Evolutionary conservation across 192 early-diverging fungal genomes (phyloP).

Genomic region (Paraglomus brasilianum): DNA sequence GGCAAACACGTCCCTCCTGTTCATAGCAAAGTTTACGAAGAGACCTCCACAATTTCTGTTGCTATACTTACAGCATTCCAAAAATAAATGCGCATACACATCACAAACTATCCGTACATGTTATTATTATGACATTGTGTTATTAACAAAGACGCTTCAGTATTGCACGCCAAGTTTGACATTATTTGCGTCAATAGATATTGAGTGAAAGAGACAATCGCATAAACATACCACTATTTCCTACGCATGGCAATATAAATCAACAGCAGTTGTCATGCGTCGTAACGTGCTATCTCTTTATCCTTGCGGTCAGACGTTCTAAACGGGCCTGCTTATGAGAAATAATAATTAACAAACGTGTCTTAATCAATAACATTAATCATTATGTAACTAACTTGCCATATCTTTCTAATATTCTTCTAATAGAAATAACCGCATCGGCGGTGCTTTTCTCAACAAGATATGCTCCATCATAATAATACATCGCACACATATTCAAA

Average conservation of each 20-base stretch:
- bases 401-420: slow-evolving; percentile 25
- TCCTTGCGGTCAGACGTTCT: slow-evolving; percentile 4
- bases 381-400: slow-evolving; percentile 8
- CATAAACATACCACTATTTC: no score
- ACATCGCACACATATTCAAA: slow-evolving; percentile 20
- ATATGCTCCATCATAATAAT: slow-evolving; percentile 22
- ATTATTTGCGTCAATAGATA: no score
- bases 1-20: no score
- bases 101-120: no score
- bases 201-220: no score
- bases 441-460: slow-evolving; percentile 12
- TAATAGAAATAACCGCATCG: slow-evolving; percentile 14
- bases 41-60: no score
- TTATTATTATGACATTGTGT: no score
- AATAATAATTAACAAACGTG: slow-evolving; percentile 12
- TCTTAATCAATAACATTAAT: slow-evolving; percentile 11
- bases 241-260: not conserved
- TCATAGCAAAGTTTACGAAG: no score
- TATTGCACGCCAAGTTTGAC: no score
- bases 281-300: not conserved
- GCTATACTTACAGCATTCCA: no score
- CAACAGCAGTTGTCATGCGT: slow-evolving; percentile 2
- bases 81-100: no score
- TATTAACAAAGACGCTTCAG: no score
- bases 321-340: slow-evolving; percentile 22